phyloP scores from a whole-genome alignment of 208 protist genomes.

The Sergeia podlipaevii region DNA sequence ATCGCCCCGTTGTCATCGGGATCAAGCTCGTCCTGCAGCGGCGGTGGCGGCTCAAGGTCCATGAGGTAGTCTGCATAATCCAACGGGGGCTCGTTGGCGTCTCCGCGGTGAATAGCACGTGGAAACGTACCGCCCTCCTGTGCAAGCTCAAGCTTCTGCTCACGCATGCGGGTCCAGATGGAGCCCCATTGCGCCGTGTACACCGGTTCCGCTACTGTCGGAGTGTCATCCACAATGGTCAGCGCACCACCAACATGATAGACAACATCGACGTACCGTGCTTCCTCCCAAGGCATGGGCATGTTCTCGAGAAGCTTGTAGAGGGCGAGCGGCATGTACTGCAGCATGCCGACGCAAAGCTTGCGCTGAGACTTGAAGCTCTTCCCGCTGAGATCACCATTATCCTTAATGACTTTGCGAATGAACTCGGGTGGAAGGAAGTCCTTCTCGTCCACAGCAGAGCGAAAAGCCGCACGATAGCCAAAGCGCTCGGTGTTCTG shows the following conservation, averaged over 20 bases:
- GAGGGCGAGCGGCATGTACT: conserved; percentile 99
- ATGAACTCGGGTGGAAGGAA: conserved; percentile 98
- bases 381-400: conserved; percentile 98
- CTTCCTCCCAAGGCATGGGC: conserved; percentile 99
- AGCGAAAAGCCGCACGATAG: conserved; percentile 60
- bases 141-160: conserved; percentile 95
- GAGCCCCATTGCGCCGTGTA: conserved; percentile 99
- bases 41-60: conserved; percentile 95
- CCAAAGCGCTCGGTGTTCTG: conserved; percentile 69
- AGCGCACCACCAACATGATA: conserved; percentile 99
- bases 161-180: conserved; percentile 99
- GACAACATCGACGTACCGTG: conserved; percentile 97
- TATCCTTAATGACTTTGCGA: conserved; percentile 99
- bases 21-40: conserved; percentile 97
- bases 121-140: conserved; percentile 76
- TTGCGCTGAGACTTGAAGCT: conserved; percentile 99
- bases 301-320: conserved; percentile 99
- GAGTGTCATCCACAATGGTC: conserved; percentile 99
- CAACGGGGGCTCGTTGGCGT: conserved; percentile 99
- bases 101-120: conserved; percentile 98
- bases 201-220: conserved; percentile 98
- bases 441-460: conserved; percentile 66
- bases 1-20: conserved; percentile 97
- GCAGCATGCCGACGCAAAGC: conserved; percentile 99
- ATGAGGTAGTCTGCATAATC: conserved; percentile 99